Base-by-base conservation (phyloP, 2,329 filamentous ascomycete species). In the Fusarium paranaense region DNA sequence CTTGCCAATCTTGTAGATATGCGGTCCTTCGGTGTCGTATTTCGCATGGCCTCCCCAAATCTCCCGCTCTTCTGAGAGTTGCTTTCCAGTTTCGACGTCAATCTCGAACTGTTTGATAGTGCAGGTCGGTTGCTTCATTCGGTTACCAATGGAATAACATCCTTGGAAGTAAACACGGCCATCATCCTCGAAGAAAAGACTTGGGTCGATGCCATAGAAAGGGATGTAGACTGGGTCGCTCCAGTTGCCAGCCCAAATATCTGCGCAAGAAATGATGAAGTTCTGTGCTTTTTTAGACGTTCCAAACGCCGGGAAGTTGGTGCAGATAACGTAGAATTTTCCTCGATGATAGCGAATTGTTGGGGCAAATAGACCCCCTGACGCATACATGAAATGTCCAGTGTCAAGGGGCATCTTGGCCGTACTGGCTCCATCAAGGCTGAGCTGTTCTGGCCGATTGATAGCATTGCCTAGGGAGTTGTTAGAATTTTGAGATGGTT, bases 151-250 rank as follows among this genome's bases (percentile, higher is more conserved):
- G 11, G 38, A 35, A 37, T 63, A 73, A 27, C 71, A 69, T 4
- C 73, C 72, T 40, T 79, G 78, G 14, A 81, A 63, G 60, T 85
- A 84, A 7, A 73, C 76, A 10, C 71, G 69, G 14, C 79, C 80
- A 57, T 83, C 79, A 18, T 80, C 72, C 14, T 85, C 83, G 33
- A 83, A 85, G 56, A 86, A 83, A 7, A 88, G 78, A 76, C 86
- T 83, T 0, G 85, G 82, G 59, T 86, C 85, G 16, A 87, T 85
- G 2, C 83, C 85, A 20, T 81, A 69, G 32, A 85, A 83, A 1
- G 80, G 76, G 58, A 85, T 84, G 35, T 76, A 76, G 4, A 85
- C 75, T 1, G 84, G 78, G 16, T 80, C 74, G 22, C 75, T 78
- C 78, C 79, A 81, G 6, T 66, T 33, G 6, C 66, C 72, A 8